A percentile compares a stretch with the other conserved stretches of the same genome.
Conservation (phyloP, 164 flowering plant genomes). For the Tinospora cordifolia region DNA sequence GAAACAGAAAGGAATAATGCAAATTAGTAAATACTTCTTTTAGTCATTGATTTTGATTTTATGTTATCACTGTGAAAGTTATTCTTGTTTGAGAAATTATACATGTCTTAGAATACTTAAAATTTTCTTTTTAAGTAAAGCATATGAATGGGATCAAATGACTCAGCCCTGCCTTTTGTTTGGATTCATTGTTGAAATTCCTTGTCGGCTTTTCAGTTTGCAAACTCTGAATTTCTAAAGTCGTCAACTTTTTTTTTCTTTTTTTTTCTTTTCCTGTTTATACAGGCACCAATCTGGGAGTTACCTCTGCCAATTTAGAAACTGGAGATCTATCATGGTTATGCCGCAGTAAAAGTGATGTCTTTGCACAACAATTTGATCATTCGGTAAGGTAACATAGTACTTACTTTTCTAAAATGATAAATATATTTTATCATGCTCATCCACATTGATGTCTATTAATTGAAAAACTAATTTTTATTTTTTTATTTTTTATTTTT, state of each 20-base stretch:
- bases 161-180: too few species aligned
- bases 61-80: neutral
- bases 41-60: too few species aligned
- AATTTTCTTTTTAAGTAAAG: too few species aligned
- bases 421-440: neutral
- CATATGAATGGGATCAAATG: too few species aligned
- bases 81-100: neutral
- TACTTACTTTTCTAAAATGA: neutral
- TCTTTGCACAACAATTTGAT: constrained; percentile 63
- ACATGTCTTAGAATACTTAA: neutral
- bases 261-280: constrained; percentile 5
- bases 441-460: neutral
- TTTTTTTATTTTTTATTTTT: too few species aligned
- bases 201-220: neutral
- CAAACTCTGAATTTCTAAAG: neutral
- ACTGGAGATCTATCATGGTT: constrained; percentile 43
- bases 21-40: neutral
- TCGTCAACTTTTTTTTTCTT: neutral
- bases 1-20: neutral
- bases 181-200: neutral
- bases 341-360: constrained; percentile 67
- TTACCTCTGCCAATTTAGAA: constrained; percentile 61
- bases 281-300: constrained; percentile 75
- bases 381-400: constrained; percentile 70
- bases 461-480: neutral